Percentiles rank a stretch among this genome's conserved stretches.
Evolutionary conservation across 2,329 filamentous ascomycete species (phyloP).

Genomic region (Pyrenochaeta sp.): DNA sequence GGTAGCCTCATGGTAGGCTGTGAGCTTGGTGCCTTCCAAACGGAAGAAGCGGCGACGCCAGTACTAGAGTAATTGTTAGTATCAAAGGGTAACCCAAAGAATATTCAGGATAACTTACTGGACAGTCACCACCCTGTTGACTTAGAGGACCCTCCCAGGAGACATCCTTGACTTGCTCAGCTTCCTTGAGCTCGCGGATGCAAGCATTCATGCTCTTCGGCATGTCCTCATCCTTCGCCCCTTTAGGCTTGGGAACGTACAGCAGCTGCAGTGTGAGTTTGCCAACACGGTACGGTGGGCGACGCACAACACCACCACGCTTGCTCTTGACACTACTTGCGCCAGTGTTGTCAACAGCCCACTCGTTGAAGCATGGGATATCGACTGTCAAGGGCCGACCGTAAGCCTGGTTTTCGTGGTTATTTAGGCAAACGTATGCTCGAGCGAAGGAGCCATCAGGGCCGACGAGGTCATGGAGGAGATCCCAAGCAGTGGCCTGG

Average conservation of each 20-base stretch:
- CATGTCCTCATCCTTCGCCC: conserved; percentile 90
- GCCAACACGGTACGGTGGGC: conserved; percentile 95
- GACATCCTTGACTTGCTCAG: conserved; percentile 79
- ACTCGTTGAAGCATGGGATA: conserved; percentile 97
- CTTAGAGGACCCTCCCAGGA: conserved; percentile 90
- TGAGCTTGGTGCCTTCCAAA: conserved; percentile 87
- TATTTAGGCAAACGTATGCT: conserved; percentile 91
- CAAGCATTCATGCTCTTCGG: conserved; percentile 99
- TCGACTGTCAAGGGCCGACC: conserved; percentile 88
- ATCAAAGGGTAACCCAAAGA: not conserved
- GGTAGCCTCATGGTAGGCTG: conserved; percentile 94
- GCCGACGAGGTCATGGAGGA: conserved; percentile 84
- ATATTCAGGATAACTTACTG: conserved; percentile 69
- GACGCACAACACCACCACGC: conserved; percentile 74
- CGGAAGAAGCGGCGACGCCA: conserved; percentile 99
- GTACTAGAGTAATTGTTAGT: conserved; percentile 66
- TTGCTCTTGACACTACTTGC: conserved; percentile 95
- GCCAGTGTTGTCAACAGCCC: conserved; percentile 84
- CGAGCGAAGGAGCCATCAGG: conserved; percentile 94
- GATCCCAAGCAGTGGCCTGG: conserved; percentile 81
- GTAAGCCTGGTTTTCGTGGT: conserved; percentile 87
- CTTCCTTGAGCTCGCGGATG: conserved; percentile 90
- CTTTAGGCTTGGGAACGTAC: conserved; percentile 92
- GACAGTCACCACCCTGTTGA: conserved; percentile 97
- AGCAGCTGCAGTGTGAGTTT: conserved; percentile 93